A percentile compares a stretch with the other conserved stretches of the same genome.
phyloP scores from a whole-genome alignment of 768 basidiomycete genomes.

The Cystofilobasidium macerans region DNA sequence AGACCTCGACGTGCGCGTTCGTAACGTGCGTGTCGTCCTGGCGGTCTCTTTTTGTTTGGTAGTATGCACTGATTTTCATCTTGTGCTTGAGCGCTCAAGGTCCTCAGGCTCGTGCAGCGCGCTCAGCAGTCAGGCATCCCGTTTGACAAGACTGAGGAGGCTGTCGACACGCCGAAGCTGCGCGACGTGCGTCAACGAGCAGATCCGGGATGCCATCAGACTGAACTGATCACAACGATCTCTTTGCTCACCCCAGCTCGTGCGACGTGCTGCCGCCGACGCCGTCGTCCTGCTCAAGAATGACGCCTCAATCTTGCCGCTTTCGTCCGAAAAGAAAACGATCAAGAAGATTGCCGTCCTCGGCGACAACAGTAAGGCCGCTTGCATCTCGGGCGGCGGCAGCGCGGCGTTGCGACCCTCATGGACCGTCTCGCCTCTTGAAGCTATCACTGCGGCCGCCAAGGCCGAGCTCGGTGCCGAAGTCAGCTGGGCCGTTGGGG shows the following conservation, averaged over 20 bases:
- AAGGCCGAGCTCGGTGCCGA: slow-evolving; percentile 43
- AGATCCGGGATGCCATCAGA: too few species aligned
- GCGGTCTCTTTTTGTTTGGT: neutral
- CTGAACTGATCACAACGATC: neutral
- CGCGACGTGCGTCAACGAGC: slow-evolving; percentile 36
- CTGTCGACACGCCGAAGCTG: slow-evolving; percentile 51
- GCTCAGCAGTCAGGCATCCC: slow-evolving; percentile 13
- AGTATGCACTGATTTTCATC: neutral
- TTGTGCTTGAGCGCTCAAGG: neutral
- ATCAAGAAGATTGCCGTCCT: slow-evolving; percentile 52
- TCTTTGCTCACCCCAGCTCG: slow-evolving; percentile 37
- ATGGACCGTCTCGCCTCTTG: slow-evolving; percentile 7
- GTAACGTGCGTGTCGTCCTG: slow-evolving; percentile 42
- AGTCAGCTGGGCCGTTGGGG: slow-evolving; percentile 52
- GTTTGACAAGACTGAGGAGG: slow-evolving; percentile 52
- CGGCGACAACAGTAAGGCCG: neutral
- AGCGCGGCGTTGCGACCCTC: neutral
- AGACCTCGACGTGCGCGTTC: slow-evolving; percentile 56
- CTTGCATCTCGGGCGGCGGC: slow-evolving; percentile 12
- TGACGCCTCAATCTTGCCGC: slow-evolving; percentile 47
- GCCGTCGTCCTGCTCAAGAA: slow-evolving; percentile 62
- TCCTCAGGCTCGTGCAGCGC: slow-evolving; percentile 6
- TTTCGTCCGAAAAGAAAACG: slow-evolving; percentile 35
- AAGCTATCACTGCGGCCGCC: slow-evolving; percentile 1
- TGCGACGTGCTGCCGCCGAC: slow-evolving; percentile 50